These are phyloP conservation scores for Coemansia sp. DNA, from an alignment of 371 early-diverging fungal genomes.

Conservation along the genomic window DNA sequence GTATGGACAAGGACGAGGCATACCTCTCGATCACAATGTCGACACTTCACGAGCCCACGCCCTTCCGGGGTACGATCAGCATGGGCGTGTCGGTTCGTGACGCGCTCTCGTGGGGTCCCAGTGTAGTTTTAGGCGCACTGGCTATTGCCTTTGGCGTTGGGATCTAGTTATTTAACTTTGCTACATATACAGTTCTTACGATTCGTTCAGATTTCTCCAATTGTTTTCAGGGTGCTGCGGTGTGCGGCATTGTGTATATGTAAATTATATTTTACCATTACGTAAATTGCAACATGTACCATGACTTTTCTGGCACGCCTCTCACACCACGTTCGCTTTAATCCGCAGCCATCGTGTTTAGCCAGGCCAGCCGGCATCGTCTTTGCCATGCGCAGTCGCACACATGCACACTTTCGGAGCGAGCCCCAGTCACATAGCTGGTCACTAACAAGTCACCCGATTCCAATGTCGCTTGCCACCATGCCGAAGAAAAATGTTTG, in stretches of 20 bases:
- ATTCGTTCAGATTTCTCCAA: background rate
- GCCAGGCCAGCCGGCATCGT: background rate
- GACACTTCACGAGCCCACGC: conserved; percentile 14
- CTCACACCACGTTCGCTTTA: too few relatives aligned
- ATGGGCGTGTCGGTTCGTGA: background rate
- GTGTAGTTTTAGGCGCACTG: conserved; percentile 10
- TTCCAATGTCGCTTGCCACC: background rate
- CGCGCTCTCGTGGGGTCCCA: conserved; percentile 15
- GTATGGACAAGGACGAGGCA: conserved; percentile 25
- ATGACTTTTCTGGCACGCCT: too few relatives aligned
- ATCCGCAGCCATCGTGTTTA: background rate
- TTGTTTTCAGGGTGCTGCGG: background rate
- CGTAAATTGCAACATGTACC: too few relatives aligned
- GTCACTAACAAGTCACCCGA: conserved; percentile 1
- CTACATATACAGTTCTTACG: too few relatives aligned
- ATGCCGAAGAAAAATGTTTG: background rate
- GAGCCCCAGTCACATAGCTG: conserved; percentile 1
- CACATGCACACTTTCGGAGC: background rate
- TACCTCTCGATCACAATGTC: background rate
- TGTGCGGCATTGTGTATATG: background rate
- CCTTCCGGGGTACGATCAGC: background rate
- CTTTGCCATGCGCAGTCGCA: background rate
- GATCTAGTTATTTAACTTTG: conserved; percentile 3
- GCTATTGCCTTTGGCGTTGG: conserved; percentile 19
- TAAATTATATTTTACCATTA: background rate